Evolutionary conservation across 176 grass and related monocot genomes (phyloP).

Genomic region (Aegilops umbellulata): DNA sequence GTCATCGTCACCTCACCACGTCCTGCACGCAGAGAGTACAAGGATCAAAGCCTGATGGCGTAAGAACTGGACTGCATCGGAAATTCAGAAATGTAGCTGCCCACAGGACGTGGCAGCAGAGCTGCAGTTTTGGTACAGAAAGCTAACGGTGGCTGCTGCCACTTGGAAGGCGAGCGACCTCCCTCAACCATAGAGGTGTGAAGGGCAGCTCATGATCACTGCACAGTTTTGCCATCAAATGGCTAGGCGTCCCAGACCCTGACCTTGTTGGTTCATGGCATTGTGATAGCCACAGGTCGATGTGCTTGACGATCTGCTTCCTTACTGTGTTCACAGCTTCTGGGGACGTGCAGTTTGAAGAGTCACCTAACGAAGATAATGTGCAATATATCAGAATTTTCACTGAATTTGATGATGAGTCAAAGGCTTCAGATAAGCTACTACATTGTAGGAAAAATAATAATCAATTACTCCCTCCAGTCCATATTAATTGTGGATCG

Average conservation of each 20-base stretch:
- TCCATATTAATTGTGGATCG: too few relatives aligned
- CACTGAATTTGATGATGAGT: background rate
- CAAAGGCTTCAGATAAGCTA: background rate
- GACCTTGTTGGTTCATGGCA: constrained; percentile 48
- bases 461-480: background rate
- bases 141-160: background rate
- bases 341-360: constrained; percentile 71
- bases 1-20: background rate
- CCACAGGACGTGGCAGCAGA: background rate
- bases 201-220: background rate
- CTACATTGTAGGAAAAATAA: background rate
- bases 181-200: background rate
- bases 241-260: constrained; percentile 7
- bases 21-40: constrained; percentile 4
- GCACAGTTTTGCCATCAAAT: background rate
- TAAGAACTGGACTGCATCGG: background rate
- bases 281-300: constrained; percentile 82
- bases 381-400: constrained; percentile 18
- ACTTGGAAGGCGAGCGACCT: background rate
- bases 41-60: constrained; percentile 1
- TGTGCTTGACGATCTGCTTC: constrained; percentile 57
- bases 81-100: background rate
- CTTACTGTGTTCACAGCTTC: constrained; percentile 68
- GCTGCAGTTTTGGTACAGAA: background rate
- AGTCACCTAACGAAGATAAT: constrained; percentile 50